Base-by-base conservation (phyloP, 225 moss, liverwort and hornwort species). In the Pleurozium schreberi region DNA sequence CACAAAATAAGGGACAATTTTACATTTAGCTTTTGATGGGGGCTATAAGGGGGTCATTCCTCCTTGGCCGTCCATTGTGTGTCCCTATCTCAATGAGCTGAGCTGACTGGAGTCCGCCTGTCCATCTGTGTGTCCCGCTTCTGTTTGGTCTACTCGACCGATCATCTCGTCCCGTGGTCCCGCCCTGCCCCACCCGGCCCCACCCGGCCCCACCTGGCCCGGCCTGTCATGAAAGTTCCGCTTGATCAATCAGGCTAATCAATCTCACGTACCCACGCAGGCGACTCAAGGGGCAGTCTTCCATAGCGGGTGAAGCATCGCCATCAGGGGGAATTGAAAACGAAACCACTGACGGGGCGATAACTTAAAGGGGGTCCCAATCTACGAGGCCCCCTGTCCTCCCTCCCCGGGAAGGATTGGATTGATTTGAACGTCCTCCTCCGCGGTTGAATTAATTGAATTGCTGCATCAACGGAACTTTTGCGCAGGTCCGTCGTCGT, bases 231-330 rank as follows among this genome's bases (percentile, higher is more conserved):
- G 92, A 87, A 83, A 83, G 90, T 67, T 88, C 73, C 17, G 33
- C 53, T 88, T 53, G n/a, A 74, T 52, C 88, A 90, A 92, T 86
- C 88, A 3, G 78, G 58, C 52, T 86, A 80, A 90, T 92, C 90
- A 88, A 75, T 55, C 78, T 33, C 78, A 53, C n/a, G n/a, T n/a
- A n/a, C 76, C 66, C 30, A 5, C 40, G 59, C 88, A 81, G 83
- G 80, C 23, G 31, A 23, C 79, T 80, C 92, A 92, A 88, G 90
- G 47, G 90, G 45, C 81, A 87, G 90, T 90, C 90, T 67, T 65
- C 86, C 61, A 38, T 28, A 40, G 90, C 73, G 21, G 92, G 84
- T 89, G 88, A 80, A 33, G 60, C 74, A 61, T 92, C 74, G 0
- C 86, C 63, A 6, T 92, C 92, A 1, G 0, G 36, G 34, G 33